Conservation (phyloP, 1,284 basidiomycete species). For the Leccinum angustisporum region DNA sequence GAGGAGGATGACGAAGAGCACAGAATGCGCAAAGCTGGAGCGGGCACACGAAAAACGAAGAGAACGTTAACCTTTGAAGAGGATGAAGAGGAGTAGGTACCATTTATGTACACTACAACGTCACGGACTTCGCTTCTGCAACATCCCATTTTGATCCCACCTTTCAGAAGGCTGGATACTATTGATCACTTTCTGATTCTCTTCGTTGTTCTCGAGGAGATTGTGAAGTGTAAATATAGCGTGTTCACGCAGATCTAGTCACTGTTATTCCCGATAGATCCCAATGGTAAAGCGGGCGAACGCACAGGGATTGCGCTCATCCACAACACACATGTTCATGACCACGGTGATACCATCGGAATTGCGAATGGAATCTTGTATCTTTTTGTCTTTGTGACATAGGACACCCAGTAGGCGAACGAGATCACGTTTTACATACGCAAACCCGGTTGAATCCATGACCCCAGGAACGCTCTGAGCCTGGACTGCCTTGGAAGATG, state of each 20-base stretch:
- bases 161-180: conserved; percentile 62
- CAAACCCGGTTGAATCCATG: conserved; percentile 60
- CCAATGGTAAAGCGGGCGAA: conserved; percentile 26
- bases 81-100: conserved; percentile 41
- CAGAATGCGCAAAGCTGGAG: conserved; percentile 52
- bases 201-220: conserved; percentile 70
- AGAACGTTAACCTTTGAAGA: conserved; percentile 60
- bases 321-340: conserved; percentile 84
- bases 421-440: conserved; percentile 80
- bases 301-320: conserved; percentile 89
- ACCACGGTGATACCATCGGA: conserved; percentile 77
- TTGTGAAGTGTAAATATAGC: conserved; percentile 83
- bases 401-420: conserved; percentile 79
- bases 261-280: conserved; percentile 8
- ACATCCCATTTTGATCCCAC: conserved; percentile 59
- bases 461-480: conserved; percentile 13
- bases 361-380: conserved; percentile 72
- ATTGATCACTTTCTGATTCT: conserved; percentile 79
- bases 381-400: conserved; percentile 56
- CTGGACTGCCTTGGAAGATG: conserved; percentile 22
- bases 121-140: conserved; percentile 31
- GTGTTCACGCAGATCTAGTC: conserved; percentile 82
- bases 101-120: conserved; percentile 9
- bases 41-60: conserved; percentile 50
- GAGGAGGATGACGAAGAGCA: conserved; percentile 69